Base-by-base conservation (phyloP, 1,284 basidiomycete species). In the Lentinula novae-zelandiae region DNA sequence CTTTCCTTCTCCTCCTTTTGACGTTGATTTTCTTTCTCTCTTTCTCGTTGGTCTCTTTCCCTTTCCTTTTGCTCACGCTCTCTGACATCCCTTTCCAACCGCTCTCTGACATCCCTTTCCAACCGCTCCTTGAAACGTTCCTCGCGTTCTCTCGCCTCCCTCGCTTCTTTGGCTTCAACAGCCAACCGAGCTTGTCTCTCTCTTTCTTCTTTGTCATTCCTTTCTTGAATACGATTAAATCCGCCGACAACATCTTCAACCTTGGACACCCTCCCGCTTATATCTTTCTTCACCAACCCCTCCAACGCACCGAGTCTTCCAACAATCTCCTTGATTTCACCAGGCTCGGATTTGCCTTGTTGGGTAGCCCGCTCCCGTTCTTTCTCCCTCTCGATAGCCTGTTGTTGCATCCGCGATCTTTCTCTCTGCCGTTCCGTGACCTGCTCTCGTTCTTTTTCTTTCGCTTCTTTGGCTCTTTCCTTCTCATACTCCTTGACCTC, bases 251-350 rank as follows among this genome's bases (percentile, higher is more conserved):
- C 38, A 20, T 53, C 73, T 68, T 87, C 88, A 0, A 82, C 78
- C 54, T 89, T 86, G 3, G 74, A 71, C 10, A 80, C 71, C 12
- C 84, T 82, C 42, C 68, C 70, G 10, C 72, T 77, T 67, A 53
- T 54, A 7, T 92, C 85, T 63, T 78, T 75, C 48, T 82, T 77
- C 10, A 93, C 70, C 31, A 82, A 80, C 0, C 75, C 76, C 69
- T 87, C 86, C n/a, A 92, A 72, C 2, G 70, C 70, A 17, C 79
- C 81, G 15, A 91, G 68, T 51, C 80, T 78, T 13, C 78, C 77
- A 12, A 76, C 67, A 38, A 89, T 67, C 22, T 89, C 85, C 12
- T 9, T 46, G 1, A 46, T 20, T n/a, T 22, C 44, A 20, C 44
- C 12, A 12, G 12, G 36, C 36, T 9, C 36, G 12, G 36, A 27